Evolutionary conservation across 305 asterid species (phyloP).

Genomic region (Fraxinus paxiana): DNA sequence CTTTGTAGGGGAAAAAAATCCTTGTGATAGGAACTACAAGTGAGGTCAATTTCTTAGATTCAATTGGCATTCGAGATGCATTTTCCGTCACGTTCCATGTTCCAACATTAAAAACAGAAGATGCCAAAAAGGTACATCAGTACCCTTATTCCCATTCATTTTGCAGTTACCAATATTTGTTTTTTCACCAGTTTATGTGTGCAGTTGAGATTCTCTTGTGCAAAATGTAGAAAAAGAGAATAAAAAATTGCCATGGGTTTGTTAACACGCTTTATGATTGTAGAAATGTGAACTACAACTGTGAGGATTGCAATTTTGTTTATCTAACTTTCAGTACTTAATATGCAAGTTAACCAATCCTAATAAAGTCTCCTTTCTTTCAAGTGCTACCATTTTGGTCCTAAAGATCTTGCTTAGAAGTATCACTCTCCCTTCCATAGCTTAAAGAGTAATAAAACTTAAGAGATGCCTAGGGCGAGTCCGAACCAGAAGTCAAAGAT

Average conservation of each 20-base stretch:
- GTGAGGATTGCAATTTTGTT: neutral
- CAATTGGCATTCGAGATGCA: constrained; percentile 74
- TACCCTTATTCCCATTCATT: neutral
- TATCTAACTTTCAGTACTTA: neutral
- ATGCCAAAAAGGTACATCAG: constrained; percentile 67
- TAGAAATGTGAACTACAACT: neutral
- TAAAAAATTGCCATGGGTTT: neutral
- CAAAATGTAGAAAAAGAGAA: neutral
- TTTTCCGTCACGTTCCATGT: constrained; percentile 81
- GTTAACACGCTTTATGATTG: neutral
- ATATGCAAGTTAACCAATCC: neutral
- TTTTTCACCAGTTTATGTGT: neutral
- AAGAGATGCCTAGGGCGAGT: neutral
- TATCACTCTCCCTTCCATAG: neutral
- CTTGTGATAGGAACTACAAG: constrained; percentile 95
- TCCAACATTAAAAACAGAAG: constrained; percentile 78
- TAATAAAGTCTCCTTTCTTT: neutral
- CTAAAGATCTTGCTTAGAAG: neutral
- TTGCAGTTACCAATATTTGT: neutral
- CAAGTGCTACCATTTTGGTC: neutral
- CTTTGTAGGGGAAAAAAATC: constrained; percentile 73
- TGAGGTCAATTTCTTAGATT: constrained; percentile 70
- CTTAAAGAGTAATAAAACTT: neutral
- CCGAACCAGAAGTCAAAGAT: neutral
- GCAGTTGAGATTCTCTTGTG: neutral